Evolutionary conservation across 139 green algal species (phyloP).

Genomic region (Volvox africanus): DNA sequence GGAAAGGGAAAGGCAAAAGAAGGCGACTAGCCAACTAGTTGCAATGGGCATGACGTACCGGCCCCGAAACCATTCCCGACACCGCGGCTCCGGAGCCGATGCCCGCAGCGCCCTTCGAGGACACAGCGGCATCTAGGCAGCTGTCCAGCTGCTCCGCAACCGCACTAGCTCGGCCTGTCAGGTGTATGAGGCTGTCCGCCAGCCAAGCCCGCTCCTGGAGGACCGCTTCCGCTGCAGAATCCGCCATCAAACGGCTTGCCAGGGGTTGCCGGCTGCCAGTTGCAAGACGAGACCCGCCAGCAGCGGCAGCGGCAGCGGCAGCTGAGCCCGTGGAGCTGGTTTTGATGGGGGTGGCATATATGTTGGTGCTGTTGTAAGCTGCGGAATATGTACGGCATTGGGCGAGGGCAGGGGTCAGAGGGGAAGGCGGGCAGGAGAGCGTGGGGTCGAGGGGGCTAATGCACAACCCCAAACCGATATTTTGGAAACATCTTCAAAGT

Average conservation of each 20-base stretch:
- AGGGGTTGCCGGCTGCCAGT: neutral
- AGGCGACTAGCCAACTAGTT: neutral
- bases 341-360: neutral
- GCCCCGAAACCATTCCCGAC: neutral
- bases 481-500: no score
- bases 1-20: neutral
- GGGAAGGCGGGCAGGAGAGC: no score
- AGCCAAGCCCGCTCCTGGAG: constrained; percentile 13
- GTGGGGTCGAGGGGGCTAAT: no score
- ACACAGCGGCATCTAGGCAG: constrained; percentile 9
- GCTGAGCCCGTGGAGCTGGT: neutral
- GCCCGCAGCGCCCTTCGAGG: neutral
- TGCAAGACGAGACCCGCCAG: neutral
- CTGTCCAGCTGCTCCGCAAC: neutral
- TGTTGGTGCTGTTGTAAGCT: neutral
- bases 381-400: neutral
- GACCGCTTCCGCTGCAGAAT: neutral
- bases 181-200: neutral
- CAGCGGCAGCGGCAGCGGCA: neutral
- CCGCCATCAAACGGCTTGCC: neutral
- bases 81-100: neutral
- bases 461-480: no score
- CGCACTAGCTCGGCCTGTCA: neutral
- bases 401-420: neutral
- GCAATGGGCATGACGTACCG: neutral